Base-by-base conservation (phyloP, 1,284 basidiomycete genomes). In the Meira miltonrushii region DNA sequence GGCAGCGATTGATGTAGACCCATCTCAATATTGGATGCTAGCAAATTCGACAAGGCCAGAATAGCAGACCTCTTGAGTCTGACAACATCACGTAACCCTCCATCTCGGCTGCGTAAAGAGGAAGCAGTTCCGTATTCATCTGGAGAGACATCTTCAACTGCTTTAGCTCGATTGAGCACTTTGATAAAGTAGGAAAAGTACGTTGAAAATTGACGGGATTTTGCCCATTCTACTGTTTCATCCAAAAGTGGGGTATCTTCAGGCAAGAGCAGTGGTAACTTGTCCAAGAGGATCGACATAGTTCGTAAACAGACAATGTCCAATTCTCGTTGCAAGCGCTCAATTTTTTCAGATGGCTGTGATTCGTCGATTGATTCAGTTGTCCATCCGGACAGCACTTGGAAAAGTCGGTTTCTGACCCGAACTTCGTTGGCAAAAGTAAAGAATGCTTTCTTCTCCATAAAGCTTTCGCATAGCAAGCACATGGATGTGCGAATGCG, bases 1-100 rank as follows among this genome's bases (percentile, higher is more conserved):
- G 85, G 81, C 28, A 94, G 83, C 71, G 88, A 92, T 76, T 92
- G 89, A 78, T 92, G 92, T 68, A 94, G 85, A 12, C 90, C 91
- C 65, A 86, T 88, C 71, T 94, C 89, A 37, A 89, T 87, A 73
- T 94, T 95, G 17, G 90, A 85, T 25, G 85, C 85, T 58, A 94
- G 85, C 6, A 94, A 81, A 64, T 92, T 85, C 0, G 90, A 85
- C 2, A 94, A 83, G 0, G 88, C 89, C 23, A 69, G 41, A 50
- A 75, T 74, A 10, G 72, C 72, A 10, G 67, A 70, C 17, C 69
- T 64, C 17, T 69, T 67, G 8, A 74, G 53, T 15, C 68, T 66
- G 23, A 28, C 46, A 1, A 40, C 44, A 17, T 57, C 49, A 7
- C 23, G 55, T 9, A 53, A n/a, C 12, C 33, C n/a, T 10, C 53